Evolutionary conservation across 2,329 filamentous ascomycete species (phyloP).

Genomic region (Colletotrichum salicis): DNA sequence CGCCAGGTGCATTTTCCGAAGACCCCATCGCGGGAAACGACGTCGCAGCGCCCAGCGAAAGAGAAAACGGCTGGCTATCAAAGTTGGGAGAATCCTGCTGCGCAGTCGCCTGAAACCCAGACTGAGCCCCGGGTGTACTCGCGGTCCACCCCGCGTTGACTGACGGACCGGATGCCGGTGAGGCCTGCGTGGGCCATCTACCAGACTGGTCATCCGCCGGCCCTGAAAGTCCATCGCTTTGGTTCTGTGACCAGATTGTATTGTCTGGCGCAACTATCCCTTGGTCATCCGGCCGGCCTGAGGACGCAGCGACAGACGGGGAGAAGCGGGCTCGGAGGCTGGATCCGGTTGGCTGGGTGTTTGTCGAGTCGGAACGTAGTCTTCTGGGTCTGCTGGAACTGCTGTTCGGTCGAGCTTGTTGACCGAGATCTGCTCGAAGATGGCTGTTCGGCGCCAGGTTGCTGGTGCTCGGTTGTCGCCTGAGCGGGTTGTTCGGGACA

Average conservation of each 20-base stretch:
- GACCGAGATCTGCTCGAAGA: not conserved
- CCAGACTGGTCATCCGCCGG: not conserved
- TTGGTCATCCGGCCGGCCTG: conserved; percentile 13
- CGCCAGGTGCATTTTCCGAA: conserved; percentile 17
- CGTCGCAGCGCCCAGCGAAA: not conserved
- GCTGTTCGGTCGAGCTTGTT: not conserved
- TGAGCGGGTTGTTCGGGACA: not conserved
- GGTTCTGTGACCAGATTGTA: conserved; percentile 5
- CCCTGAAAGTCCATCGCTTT: not conserved
- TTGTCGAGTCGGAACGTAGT: not conserved
- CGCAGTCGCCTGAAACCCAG: not conserved
- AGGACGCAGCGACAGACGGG: conserved; percentile 5
- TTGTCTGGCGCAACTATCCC: not conserved
- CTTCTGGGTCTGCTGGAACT: not conserved
- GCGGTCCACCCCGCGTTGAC: conserved; percentile 4
- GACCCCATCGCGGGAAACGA: not conserved
- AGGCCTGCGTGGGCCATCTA: conserved; percentile 7
- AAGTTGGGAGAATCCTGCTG: conserved; percentile 18
- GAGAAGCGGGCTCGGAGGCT: conserved; percentile 16
- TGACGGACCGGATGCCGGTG: not conserved
- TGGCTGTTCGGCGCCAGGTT: not conserved
- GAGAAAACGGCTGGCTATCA: conserved; percentile 1
- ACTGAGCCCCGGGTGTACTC: conserved; percentile 10
- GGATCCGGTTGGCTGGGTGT: not conserved
- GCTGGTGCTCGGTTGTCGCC: not conserved